phyloP scores from a whole-genome alignment of 2,329 filamentous ascomycete genomes.

The Pestalotiopsis fici region DNA sequence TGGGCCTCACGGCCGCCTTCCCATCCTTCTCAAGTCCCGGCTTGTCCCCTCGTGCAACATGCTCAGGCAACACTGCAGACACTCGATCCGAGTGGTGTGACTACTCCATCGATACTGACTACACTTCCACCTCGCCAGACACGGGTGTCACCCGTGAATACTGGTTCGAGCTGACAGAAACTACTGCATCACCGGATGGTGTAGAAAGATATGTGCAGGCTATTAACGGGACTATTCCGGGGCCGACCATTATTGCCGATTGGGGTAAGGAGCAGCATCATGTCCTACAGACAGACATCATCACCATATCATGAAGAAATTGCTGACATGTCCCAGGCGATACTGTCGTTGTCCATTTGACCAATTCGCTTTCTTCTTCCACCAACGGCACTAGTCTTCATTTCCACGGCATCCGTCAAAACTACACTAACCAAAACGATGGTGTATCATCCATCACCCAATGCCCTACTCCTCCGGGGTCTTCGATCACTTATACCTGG shows the following conservation, averaged over 20 bases:
- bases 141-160: slow-evolving; percentile 40
- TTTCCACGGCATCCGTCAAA: slow-evolving; percentile 63
- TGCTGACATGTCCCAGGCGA: slow-evolving; percentile 22
- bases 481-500: slow-evolving; percentile 58
- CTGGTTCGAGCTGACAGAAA: slow-evolving; percentile 22
- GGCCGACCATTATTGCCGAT: slow-evolving; percentile 42
- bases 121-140: slow-evolving; percentile 28
- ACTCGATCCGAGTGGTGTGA: slow-evolving; percentile 31
- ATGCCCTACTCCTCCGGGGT: slow-evolving; percentile 52
- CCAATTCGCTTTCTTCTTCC: slow-evolving; percentile 41
- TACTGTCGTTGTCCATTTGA: slow-evolving; percentile 47
- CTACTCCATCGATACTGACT: slow-evolving; percentile 37
- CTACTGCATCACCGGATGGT: slow-evolving; percentile 34
- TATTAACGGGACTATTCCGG: slow-evolving; percentile 37
- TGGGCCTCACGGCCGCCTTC: slow-evolving; percentile 4
- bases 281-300: background rate
- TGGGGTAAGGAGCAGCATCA: slow-evolving; percentile 30
- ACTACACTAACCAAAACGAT: slow-evolving; percentile 54
- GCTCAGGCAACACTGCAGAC: slow-evolving; percentile 5
- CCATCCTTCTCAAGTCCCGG: background rate
- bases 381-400: slow-evolving; percentile 63
- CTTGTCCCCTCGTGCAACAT: slow-evolving; percentile 1
- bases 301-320: background rate
- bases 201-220: slow-evolving; percentile 27
- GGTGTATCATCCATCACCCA: slow-evolving; percentile 54